A percentile compares a stretch with the other conserved stretches of the same genome.
Conservation (phyloP, 257 asterid species). For the Nicotiana otophora region DNA sequence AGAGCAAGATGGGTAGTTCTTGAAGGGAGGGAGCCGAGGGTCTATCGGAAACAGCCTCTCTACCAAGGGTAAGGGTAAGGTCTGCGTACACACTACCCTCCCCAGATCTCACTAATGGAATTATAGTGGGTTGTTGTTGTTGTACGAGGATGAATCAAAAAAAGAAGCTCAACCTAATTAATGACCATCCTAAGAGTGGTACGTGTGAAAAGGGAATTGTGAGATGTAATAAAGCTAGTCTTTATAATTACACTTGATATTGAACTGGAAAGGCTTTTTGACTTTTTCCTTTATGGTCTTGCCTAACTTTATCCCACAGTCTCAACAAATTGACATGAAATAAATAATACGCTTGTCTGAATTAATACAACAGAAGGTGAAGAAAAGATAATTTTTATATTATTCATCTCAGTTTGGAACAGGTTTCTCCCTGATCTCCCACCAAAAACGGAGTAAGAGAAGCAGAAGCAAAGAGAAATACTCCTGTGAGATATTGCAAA, state of each 20-base stretch:
- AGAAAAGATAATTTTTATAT: background rate
- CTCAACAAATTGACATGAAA: constrained; percentile 14
- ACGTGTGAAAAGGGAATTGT: background rate
- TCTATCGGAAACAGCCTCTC: too few relatives aligned
- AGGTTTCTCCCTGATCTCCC: background rate
- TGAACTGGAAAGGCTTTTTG: background rate
- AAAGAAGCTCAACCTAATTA: background rate
- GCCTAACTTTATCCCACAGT: constrained; percentile 25
- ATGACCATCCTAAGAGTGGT: background rate
- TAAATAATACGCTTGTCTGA: background rate
- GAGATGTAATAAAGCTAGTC: background rate
- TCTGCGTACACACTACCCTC: too few relatives aligned
- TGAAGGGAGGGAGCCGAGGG: too few relatives aligned
- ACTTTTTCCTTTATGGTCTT: background rate
- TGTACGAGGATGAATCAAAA: too few relatives aligned
- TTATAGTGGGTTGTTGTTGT: too few relatives aligned
- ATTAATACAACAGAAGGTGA: background rate
- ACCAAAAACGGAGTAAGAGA: background rate
- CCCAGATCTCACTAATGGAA: too few relatives aligned
- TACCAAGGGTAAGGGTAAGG: too few relatives aligned
- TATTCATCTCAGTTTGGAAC: background rate
- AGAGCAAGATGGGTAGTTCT: too few relatives aligned
- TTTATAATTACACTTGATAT: background rate
- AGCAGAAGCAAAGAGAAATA: background rate
- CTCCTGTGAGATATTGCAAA: background rate